A percentile compares a stretch with the other conserved stretches of the same genome.
phyloP scores from a whole-genome alignment of 805 yeast species.

The Candida fluviatilis region DNA sequence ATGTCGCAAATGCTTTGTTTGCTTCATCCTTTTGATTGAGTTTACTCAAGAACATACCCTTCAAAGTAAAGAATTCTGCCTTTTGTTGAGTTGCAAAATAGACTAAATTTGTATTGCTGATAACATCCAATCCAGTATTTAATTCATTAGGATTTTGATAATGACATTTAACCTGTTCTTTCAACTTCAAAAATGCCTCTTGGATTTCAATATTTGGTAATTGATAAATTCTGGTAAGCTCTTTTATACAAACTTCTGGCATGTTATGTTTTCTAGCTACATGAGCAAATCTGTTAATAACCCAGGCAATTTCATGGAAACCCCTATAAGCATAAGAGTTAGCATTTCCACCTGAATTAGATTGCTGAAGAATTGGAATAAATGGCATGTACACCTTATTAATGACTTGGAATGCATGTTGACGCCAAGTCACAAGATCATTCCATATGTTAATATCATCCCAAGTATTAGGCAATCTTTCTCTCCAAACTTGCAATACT shows the following conservation, averaged over 20 bases:
- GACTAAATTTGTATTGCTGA: slow-evolving; percentile 91
- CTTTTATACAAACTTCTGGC: slow-evolving; percentile 95
- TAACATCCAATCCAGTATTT: slow-evolving; percentile 94
- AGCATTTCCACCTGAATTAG: slow-evolving; percentile 60
- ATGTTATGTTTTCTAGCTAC: slow-evolving; percentile 95
- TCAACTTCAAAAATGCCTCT: slow-evolving; percentile 90
- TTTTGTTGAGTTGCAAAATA: slow-evolving; percentile 97
- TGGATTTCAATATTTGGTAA: slow-evolving; percentile 97
- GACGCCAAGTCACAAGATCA: slow-evolving; percentile 97
- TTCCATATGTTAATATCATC: slow-evolving; percentile 98
- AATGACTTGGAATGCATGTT: slow-evolving; percentile 94
- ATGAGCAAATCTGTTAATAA: slow-evolving; percentile 95
- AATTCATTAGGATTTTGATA: slow-evolving; percentile 87
- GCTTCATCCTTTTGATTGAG: slow-evolving; percentile 91
- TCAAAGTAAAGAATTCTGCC: slow-evolving; percentile 94
- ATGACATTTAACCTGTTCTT: slow-evolving; percentile 98
- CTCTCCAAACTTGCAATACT: slow-evolving; percentile 96
- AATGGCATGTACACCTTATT: slow-evolving; percentile 92
- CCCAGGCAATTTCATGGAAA: slow-evolving; percentile 99
- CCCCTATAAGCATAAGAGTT: slow-evolving; percentile 96
- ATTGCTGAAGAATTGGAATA: slow-evolving; percentile 77
- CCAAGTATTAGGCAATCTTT: slow-evolving; percentile 93
- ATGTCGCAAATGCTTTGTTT: slow-evolving; percentile 95
- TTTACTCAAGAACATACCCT: slow-evolving; percentile 96
- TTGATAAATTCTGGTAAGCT: slow-evolving; percentile 88